Conservation (phyloP, 2,329 filamentous ascomycete genomes). For the Aspergillus hiratsukae region DNA sequence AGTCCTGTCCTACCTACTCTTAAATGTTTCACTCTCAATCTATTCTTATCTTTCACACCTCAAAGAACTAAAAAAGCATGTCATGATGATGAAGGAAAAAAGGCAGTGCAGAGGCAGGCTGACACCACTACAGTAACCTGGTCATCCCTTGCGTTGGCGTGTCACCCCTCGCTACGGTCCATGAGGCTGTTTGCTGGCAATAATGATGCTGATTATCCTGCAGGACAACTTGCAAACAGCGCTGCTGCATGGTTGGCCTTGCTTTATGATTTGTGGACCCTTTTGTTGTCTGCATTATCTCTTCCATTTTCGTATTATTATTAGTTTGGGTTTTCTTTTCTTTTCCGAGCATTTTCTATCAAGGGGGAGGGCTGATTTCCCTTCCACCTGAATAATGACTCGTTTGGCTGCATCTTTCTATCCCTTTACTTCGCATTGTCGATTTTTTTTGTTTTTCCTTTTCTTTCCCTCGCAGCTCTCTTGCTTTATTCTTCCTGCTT, state of each 20-base stretch:
- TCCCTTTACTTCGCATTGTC: constrained; percentile 12
- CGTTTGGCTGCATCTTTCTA: constrained; percentile 7
- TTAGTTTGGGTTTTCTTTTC: neutral
- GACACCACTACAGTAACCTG: neutral
- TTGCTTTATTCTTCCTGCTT: neutral
- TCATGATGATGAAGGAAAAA: neutral
- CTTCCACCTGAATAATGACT: constrained; percentile 1
- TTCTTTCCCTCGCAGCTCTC: neutral
- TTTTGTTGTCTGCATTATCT: neutral
- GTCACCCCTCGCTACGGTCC: constrained; percentile 10
- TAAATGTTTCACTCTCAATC: neutral
- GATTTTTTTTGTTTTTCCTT: neutral
- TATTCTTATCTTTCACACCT: neutral
- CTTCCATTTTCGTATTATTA: neutral
- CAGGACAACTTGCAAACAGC: constrained; percentile 1
- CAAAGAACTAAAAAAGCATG: neutral
- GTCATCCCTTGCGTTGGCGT: constrained; percentile 20
- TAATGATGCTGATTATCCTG: constrained; percentile 12
- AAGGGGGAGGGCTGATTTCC: neutral
- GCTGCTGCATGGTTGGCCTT: neutral
- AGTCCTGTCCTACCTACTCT: neutral
- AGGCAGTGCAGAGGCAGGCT: neutral
- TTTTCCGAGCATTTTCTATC: neutral
- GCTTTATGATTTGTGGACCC: constrained; percentile 1
- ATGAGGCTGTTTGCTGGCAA: constrained; percentile 15